phyloP scores from a whole-genome alignment of 306 rosid species.

The Cucumis hystrix region DNA sequence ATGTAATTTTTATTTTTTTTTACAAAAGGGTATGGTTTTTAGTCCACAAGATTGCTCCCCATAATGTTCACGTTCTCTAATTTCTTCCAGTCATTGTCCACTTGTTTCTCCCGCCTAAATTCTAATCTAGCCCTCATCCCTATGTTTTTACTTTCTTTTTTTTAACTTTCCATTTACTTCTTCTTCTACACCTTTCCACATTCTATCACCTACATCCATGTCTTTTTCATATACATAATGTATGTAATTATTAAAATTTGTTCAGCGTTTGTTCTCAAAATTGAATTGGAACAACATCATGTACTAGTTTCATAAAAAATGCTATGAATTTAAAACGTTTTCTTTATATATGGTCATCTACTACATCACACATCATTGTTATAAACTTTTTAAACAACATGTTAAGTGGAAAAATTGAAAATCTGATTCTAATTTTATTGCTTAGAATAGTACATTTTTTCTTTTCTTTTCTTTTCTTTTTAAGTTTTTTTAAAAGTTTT shows the following conservation, averaged over 20 bases:
- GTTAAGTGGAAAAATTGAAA: too few species aligned
- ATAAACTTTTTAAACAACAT: too few species aligned
- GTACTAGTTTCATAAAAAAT: too few species aligned
- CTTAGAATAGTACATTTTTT: too few species aligned
- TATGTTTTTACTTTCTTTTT: slow-evolving; percentile 4
- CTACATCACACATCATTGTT: too few species aligned
- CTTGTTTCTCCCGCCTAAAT: neutral
- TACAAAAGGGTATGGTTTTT: neutral
- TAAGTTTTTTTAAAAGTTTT: too few species aligned
- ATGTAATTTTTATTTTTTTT: too few species aligned
- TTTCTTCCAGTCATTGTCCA: slow-evolving; percentile 20
- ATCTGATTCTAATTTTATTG: too few species aligned
- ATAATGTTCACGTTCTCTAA: slow-evolving; percentile 43
- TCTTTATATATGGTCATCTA: too few species aligned
- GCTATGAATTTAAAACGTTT: too few species aligned
- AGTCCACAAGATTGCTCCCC: slow-evolving; percentile 1
- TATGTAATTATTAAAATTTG: too few species aligned
- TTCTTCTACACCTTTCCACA: neutral
- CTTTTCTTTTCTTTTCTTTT: too few species aligned
- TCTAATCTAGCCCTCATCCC: neutral
- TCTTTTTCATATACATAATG: neutral
- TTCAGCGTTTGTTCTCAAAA: neutral
- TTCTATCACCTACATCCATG: neutral
- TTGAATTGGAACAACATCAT: neutral
- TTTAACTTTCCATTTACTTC: slow-evolving; percentile 5